Conservation (phyloP, 2,329 filamentous ascomycete species). For the Epichloe coenophiala region DNA sequence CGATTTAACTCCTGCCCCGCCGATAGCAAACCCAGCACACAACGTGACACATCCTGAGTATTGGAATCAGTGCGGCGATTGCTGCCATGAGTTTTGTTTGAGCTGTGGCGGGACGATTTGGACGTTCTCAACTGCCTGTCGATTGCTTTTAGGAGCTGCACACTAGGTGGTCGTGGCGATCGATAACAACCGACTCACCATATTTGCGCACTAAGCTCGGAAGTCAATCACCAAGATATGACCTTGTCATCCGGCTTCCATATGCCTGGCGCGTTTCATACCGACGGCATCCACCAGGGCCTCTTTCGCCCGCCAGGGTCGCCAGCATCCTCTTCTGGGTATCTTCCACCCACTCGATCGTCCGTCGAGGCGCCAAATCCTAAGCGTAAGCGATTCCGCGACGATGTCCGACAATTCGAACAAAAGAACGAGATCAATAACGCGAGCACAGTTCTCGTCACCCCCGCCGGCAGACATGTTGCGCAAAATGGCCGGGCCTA, state of each 20-base stretch:
- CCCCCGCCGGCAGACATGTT: slow-evolving; percentile 2
- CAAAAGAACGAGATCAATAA: background rate
- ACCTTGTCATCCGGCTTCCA: slow-evolving; percentile 15
- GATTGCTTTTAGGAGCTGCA: too few relatives aligned
- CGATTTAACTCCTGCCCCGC: background rate
- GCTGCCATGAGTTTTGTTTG: background rate
- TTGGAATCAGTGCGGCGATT: background rate
- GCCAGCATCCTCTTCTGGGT: slow-evolving; percentile 25
- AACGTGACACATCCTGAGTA: background rate
- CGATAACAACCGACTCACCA: background rate
- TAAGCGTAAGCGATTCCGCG: slow-evolving; percentile 33
- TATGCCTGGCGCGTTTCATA: slow-evolving; percentile 22
- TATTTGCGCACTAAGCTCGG: background rate
- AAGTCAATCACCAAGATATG: background rate
- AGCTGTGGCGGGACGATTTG: background rate
- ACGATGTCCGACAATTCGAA: slow-evolving; percentile 8
- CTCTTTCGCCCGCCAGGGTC: slow-evolving; percentile 34
- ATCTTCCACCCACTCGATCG: slow-evolving; percentile 18
- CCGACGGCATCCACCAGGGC: slow-evolving; percentile 28
- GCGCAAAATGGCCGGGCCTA: slow-evolving; percentile 19
- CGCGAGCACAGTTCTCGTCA: slow-evolving; percentile 2
- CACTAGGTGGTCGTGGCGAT: background rate
- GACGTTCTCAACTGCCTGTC: background rate
- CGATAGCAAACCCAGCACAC: background rate
- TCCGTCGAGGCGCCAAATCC: slow-evolving; percentile 13